Evolutionary conservation across 2,329 filamentous ascomycete genomes (phyloP), one percentile per base, ranked within the genome.

Genomic region (Colletotrichum sp.): DNA sequence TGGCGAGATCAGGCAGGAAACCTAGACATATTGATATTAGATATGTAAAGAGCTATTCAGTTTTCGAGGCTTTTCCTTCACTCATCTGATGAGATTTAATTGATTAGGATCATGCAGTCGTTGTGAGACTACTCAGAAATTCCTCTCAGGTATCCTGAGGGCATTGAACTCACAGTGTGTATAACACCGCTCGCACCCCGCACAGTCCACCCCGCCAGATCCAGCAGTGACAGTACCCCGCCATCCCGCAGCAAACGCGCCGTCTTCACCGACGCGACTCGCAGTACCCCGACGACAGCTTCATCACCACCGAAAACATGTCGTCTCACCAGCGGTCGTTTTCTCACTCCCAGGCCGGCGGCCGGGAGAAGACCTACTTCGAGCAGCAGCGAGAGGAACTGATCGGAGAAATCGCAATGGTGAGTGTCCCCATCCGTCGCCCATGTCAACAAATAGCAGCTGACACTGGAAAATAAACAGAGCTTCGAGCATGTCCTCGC

Each of bases 401-500:
- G 34, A 88, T 96, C 6, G 88, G 89, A 62, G 94, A 96, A 79
- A 95, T 96, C 79, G 93, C 93, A 76, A 89, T 93, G 86, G 94
- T 95, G 80, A 62, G 86, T 81, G 18, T 22, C 15, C 15, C 39
- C 34, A 6, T 30, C 58, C 27, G 16, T 16, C 55, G 36, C 15
- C 27, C 10, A 9, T 0, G n/a, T 62, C 58, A 62, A 62, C 18
- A 62, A n/a, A 36, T 0, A 30, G 27, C 43, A 22, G 66, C 68
- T 73, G 25, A 43, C 56, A 36, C 10, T 64, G 72, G 72, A 70
- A 27, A 16, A 36, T 30, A 25, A 61, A 28, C 78, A 93, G 91
- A 92, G 88, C 84, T 91, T 99, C 83, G 97, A 98, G 81, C 93
- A 97, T 81, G 96, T 98, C 75, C 93, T 99, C 12, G 94, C 96